phyloP scores from a whole-genome alignment of 495 filamentous ascomycete species.

The Eremomyces bilateralis region DNA sequence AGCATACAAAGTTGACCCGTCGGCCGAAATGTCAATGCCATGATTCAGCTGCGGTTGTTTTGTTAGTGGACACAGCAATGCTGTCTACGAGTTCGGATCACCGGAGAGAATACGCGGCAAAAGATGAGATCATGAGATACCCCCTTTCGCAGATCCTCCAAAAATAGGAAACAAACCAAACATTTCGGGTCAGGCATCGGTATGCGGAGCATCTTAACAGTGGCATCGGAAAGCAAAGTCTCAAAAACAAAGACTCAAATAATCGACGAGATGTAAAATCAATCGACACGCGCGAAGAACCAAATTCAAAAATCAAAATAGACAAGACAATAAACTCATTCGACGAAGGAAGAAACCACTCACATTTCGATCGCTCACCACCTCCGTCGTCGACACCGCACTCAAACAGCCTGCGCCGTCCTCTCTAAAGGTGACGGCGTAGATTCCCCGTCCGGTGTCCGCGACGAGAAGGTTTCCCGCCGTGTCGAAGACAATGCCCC shows the following conservation, averaged over 20 bases:
- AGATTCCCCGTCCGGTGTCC: conserved; percentile 30
- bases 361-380: conserved; percentile 19
- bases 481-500: conserved; percentile 37
- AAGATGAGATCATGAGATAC: no score
- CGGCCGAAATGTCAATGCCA: conserved; percentile 38
- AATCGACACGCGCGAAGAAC: no score
- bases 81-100: no score
- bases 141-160: no score
- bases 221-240: no score
- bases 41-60: conserved; percentile 42
- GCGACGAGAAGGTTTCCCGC: conserved; percentile 39
- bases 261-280: no score
- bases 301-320: no score
- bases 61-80: not conserved
- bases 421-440: conserved; percentile 28
- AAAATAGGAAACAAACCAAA: no score
- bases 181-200: no score
- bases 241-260: no score
- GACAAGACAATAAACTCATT: conserved; percentile 7
- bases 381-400: conserved; percentile 4
- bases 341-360: conserved; percentile 1
- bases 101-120: not conserved
- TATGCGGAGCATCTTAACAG: no score
- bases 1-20: conserved; percentile 42
- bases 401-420: conserved; percentile 30